A percentile compares a stretch with the other conserved stretches of the same genome.
phyloP scores from a whole-genome alignment of 1,284 basidiomycete species.

The Flammula alnicola region DNA sequence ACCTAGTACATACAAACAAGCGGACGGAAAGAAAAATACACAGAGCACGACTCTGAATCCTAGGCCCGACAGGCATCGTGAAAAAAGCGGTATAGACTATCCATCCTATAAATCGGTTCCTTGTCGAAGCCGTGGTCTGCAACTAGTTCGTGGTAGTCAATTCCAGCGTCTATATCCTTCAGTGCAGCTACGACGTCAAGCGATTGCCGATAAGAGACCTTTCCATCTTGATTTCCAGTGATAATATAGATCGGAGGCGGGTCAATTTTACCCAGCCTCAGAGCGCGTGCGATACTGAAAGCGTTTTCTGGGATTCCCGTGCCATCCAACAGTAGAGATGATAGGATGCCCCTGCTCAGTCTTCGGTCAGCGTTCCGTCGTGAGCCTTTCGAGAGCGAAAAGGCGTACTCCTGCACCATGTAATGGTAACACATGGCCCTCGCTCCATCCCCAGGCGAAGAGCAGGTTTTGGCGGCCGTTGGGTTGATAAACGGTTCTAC shows the following conservation, averaged over 20 bases:
- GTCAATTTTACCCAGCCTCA: slow-evolving; percentile 30
- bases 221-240: slow-evolving; percentile 39
- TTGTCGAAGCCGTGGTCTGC: slow-evolving; percentile 41
- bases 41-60: too few species aligned
- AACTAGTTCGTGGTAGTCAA: slow-evolving; percentile 37
- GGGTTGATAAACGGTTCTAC: slow-evolving; percentile 38
- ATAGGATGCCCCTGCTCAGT: slow-evolving; percentile 30
- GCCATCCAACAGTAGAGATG: slow-evolving; percentile 35
- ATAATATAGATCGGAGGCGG: slow-evolving; percentile 39
- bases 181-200: slow-evolving; percentile 36
- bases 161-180: slow-evolving; percentile 23
- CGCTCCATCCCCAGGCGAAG: slow-evolving; percentile 28
- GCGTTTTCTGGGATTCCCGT: slow-evolving; percentile 33
- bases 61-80: slow-evolving; percentile 12
- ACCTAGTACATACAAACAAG: too few species aligned
- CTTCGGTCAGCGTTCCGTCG: background rate
- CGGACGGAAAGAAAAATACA: too few species aligned
- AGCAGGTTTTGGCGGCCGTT: slow-evolving; percentile 28
- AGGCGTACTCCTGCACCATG: slow-evolving; percentile 43
- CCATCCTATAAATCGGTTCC: slow-evolving; percentile 35
- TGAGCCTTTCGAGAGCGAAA: background rate
- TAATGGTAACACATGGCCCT: slow-evolving; percentile 41
- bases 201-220: slow-evolving; percentile 37
- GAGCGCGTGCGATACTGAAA: slow-evolving; percentile 34
- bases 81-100: slow-evolving; percentile 39